Percentiles rank a stretch among this genome's conserved stretches.
Evolutionary conservation across 192 early-diverging fungal species (phyloP).

Genomic region (Piromyces sp.): DNA sequence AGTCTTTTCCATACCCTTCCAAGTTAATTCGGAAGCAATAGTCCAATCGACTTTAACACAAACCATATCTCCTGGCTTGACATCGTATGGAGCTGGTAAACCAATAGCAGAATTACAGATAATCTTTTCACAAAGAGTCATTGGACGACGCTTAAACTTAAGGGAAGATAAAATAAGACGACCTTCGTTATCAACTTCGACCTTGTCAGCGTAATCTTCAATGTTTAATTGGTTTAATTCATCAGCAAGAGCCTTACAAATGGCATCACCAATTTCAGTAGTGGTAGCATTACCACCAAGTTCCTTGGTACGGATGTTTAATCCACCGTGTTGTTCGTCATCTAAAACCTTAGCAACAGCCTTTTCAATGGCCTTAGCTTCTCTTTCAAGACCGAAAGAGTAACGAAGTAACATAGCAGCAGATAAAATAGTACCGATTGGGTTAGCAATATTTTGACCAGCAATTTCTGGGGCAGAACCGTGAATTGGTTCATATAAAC

Average conservation of each 20-base stretch:
- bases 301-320: constrained; percentile 66
- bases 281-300: constrained; percentile 72
- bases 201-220: not conserved
- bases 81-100: constrained; percentile 39
- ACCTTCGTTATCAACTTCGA: not conserved
- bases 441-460: constrained; percentile 88
- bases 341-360: constrained; percentile 86
- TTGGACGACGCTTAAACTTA: constrained; percentile 28
- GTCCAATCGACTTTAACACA: constrained; percentile 71
- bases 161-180: not conserved
- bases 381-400: constrained; percentile 74
- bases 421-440: constrained; percentile 91
- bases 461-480: constrained; percentile 98
- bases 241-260: constrained; percentile 44
- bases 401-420: constrained; percentile 87
- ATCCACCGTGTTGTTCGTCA: constrained; percentile 40
- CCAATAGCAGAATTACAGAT: constrained; percentile 58
- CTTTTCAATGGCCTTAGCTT: constrained; percentile 80
- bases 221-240: not conserved
- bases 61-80: constrained; percentile 62
- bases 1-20: constrained; percentile 75
- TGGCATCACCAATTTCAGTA: constrained; percentile 79
- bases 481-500: constrained; percentile 98
- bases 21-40: constrained; percentile 61
- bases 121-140: constrained; percentile 65